Evolutionary conservation across 495 filamentous ascomycete genomes (phyloP).

Genomic region (Apodospora peruviana): DNA sequence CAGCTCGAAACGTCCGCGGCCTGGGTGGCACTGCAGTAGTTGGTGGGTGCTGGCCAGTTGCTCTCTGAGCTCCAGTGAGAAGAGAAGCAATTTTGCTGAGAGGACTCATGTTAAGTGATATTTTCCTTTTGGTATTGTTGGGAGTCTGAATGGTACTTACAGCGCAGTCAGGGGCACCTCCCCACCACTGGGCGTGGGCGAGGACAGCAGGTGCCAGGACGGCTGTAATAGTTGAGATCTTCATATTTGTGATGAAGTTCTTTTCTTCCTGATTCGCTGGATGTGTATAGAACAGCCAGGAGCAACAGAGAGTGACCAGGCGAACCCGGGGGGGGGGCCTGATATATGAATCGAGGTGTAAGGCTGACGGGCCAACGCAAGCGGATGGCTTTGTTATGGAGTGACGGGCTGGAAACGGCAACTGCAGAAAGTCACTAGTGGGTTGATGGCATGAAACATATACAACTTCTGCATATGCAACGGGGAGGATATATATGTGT

Average conservation of each 20-base stretch:
- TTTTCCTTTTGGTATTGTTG: background rate
- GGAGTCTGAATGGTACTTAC: conserved; percentile 23
- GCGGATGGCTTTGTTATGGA: too few relatives aligned
- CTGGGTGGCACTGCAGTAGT: conserved; percentile 34
- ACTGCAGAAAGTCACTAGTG: too few relatives aligned
- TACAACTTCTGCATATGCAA: too few relatives aligned
- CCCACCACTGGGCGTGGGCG: conserved; percentile 28
- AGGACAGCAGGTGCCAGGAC: background rate
- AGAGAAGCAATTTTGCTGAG: conserved; percentile 38
- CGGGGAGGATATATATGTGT: too few relatives aligned
- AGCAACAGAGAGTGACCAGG: too few relatives aligned
- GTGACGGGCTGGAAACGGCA: too few relatives aligned
- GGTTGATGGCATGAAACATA: too few relatives aligned
- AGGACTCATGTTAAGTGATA: background rate
- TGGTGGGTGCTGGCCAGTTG: conserved; percentile 39
- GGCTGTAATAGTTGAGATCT: background rate
- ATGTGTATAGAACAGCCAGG: too few relatives aligned
- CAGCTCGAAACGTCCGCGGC: conserved; percentile 30
- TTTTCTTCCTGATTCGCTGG: too few relatives aligned
- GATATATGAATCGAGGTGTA: too few relatives aligned
- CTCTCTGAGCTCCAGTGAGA: conserved; percentile 29
- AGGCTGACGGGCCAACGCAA: too few relatives aligned
- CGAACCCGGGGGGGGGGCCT: background rate
- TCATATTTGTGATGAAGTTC: background rate
- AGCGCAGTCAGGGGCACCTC: conserved; percentile 38